Evolutionary conservation across 345 rosid species (phyloP), one percentile per base, ranked within the genome.

Genomic region (Hevea brasiliensis): DNA sequence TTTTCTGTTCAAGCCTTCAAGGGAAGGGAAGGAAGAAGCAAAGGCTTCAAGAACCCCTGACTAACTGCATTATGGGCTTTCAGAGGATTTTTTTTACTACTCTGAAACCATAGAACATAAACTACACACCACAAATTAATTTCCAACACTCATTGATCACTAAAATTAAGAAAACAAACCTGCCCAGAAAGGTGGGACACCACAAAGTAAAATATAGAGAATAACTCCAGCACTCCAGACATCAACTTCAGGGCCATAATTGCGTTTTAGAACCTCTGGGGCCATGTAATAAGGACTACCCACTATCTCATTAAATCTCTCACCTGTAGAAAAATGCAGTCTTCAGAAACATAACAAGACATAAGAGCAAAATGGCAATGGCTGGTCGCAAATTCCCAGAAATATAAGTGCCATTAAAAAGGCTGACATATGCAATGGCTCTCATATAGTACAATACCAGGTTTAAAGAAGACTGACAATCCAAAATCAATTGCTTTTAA

Each of bases 251-350:
- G 91, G 97, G 54, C 97, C 97, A 68, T 92, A 90, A 77, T 87
- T 87, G 56, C 97, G 90, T 54, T 79, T 87, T 65, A 92, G 86
- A 51, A 92, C 93, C 85, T 92, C 97, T 0, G 97, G 97, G 66
- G 97, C 97, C 97, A 92, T 92, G 88, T 92, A 92, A 74, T 89
- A 92, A 71, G 97, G 98, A 77, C 98, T 92, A 74, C 98, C 97
- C 57, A 92, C 98, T 71, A 92, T 92, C 87, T 92, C 97, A 61
- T 84, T 88, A 54, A 92, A 90, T 66, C 73, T 81, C 80, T 92
- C 90, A 56, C 92, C 98, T 92, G 82, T 65, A 68, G 42, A 58
- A 44, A 54, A 72, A 74, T 70, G 53, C 29, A 56, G 27, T 48
- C 29, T 57, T 76, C 62, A 60, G 75, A 71, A 27, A 73, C 65